Conservation (phyloP, 1,284 basidiomycete species). For the Trametes versicolor region DNA sequence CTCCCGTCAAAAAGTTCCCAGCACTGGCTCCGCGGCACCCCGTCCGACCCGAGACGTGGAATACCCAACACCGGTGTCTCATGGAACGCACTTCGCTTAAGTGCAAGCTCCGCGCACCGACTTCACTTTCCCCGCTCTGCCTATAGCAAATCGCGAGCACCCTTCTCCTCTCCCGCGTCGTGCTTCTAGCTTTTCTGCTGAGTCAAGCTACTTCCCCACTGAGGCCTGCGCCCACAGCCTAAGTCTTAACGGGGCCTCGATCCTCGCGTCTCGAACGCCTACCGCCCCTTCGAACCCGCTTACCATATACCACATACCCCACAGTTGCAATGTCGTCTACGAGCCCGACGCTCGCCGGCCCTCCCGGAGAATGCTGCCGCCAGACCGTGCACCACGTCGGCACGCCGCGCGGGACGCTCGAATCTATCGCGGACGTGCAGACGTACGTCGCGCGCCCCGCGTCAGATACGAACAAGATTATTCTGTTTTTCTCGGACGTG, state of each 20-base stretch:
- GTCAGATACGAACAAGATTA: conserved; percentile 45
- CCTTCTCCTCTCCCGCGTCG: not conserved
- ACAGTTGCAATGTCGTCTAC: conserved; percentile 27
- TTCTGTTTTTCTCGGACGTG: conserved; percentile 61
- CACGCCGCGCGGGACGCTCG: conserved; percentile 53
- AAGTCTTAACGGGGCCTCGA: too few relatives aligned
- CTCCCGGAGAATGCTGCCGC: conserved; percentile 54
- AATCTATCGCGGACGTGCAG: conserved; percentile 55
- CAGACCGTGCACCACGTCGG: conserved; percentile 60
- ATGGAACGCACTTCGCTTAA: not conserved
- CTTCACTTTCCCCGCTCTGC: not conserved
- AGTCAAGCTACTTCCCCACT: not conserved
- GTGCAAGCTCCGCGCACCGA: not conserved
- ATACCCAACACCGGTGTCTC: not conserved
- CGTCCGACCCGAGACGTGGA: not conserved
- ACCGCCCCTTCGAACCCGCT: too few relatives aligned
- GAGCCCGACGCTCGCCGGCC: conserved; percentile 48
- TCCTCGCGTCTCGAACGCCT: too few relatives aligned
- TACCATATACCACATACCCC: not conserved
- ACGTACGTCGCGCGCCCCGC: conserved; percentile 63
- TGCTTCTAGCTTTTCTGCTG: not conserved
- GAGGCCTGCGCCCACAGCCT: too few relatives aligned
- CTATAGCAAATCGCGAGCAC: not conserved
- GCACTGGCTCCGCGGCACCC: not conserved
- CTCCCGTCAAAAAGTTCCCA: not conserved